Evolutionary conservation across 2,329 filamentous ascomycete species (phyloP), one percentile per base, ranked within the genome.

Genomic region (Zopfia rhizophila): DNA sequence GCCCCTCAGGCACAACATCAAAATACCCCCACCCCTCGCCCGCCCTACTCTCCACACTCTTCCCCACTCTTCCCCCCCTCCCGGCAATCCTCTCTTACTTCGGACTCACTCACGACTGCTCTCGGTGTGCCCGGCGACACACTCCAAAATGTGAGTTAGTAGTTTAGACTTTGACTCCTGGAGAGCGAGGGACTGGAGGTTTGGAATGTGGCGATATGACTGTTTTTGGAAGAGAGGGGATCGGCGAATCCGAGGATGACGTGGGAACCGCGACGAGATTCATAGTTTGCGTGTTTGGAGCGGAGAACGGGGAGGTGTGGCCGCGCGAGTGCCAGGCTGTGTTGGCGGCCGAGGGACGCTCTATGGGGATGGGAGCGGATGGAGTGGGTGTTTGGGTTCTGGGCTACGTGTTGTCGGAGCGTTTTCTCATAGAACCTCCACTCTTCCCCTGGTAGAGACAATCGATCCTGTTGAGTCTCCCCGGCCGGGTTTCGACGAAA

Each of bases 171-270:
- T n/a, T n/a, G n/a, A n/a, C n/a, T n/a, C n/a, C n/a, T n/a, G n/a
- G n/a, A n/a, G n/a, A n/a, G n/a, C n/a, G 24, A 27, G 24, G 24
- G 24, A n/a, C 8, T 37, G 32, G 19, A 14, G 19, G 12, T 13
- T 38, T 40, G n/a, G 27, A 18, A 10, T 25, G 28, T 21, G 33
- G 38, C 4, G 24, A n/a, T 27, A 8, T 27, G 24, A n/a, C 8
- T 8, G 24, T 27, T 8, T 27, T 27, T 27, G 17, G 42, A 46
- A 19, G 27, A 39, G 11, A 53, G 55, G 4, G 57, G 56, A 33
- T 61, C 58, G n/a, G 60, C 58, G 32, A 63, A 61, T 37, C 58
- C 52, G 38, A 61, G 52, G 29, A 58, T 33, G 16, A 60, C 38
- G 4, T 58, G 51, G 18, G 43, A 48, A 11, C 60, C 56, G 12